Conservation (phyloP, 2,329 filamentous ascomycete genomes). For the Alternaria tenuissima region DNA sequence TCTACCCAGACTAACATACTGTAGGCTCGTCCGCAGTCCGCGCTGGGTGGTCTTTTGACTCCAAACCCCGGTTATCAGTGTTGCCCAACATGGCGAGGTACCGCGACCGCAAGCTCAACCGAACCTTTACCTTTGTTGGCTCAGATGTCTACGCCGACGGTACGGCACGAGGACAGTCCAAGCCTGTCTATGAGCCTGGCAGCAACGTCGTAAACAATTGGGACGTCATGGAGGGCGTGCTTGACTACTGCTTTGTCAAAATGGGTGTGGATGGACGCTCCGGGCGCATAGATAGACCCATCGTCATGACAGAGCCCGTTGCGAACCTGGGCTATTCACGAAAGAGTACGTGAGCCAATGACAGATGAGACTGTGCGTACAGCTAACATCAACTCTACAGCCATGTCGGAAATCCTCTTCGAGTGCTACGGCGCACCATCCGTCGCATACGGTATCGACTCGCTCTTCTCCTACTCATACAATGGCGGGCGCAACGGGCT, state of each 20-base stretch:
- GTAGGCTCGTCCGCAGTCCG: constrained; percentile 86
- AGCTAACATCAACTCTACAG: constrained; percentile 57
- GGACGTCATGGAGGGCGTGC: constrained; percentile 93
- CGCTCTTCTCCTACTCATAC: constrained; percentile 92
- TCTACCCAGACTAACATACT: constrained; percentile 22
- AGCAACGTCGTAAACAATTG: constrained; percentile 95
- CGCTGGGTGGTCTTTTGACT: constrained; percentile 95
- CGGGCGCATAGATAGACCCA: constrained; percentile 80
- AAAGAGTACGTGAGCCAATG: constrained; percentile 70
- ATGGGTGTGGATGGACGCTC: constrained; percentile 81
- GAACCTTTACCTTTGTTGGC: constrained; percentile 91
- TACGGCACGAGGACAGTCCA: constrained; percentile 87
- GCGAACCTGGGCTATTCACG: constrained; percentile 89
- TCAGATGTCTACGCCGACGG: constrained; percentile 94
- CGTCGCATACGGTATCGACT: constrained; percentile 93
- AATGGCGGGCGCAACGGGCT: constrained; percentile 89
- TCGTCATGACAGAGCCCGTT: constrained; percentile 95
- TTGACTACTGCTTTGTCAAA: constrained; percentile 96
- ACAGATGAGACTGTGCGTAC: not conserved
- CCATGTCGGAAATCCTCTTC: constrained; percentile 97
- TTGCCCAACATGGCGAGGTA: constrained; percentile 95
- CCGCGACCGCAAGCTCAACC: constrained; percentile 89
- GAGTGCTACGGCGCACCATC: constrained; percentile 94
- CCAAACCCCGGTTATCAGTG: constrained; percentile 77
- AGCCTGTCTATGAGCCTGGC: constrained; percentile 88